Base-by-base conservation (phyloP, 2,329 filamentous ascomycete genomes). In the Trichophyton equinum region DNA sequence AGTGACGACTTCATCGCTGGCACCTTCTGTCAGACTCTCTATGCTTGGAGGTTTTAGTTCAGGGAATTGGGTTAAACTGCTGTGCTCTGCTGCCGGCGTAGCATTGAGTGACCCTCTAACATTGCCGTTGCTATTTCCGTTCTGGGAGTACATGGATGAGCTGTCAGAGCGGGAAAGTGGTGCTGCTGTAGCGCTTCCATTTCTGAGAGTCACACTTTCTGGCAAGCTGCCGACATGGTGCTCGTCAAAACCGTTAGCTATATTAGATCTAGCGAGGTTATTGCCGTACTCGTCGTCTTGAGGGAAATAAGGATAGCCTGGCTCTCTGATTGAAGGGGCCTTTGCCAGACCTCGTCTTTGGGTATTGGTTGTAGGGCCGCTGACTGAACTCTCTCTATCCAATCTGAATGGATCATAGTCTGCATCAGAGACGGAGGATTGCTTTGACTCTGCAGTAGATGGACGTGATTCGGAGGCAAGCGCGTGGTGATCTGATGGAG, bases 341-440 rank as follows among this genome's bases (percentile, higher is more conserved):
- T 74, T 57, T 60, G 76, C 36, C 78, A 79, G 69, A 81, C 82
- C 27, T 63, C 47, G 57, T 27, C 57, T 57, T 30, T 44, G 55
- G 36, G 18, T 22, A 42, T 25, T 20, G 2, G 5, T 27, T 30
- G 22, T 18, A 15, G 44, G 30, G 4, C 9, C 58, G 61, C 25
- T 62, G 61, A 71, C 68, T 1, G 69, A 70, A 4, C 62, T 63
- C 15, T 72, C 68, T 15, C 72, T 69, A 58, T 76, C 75, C 49
- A 76, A 74, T 9, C 71, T 69, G 67, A 77, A 77, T 4, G 74
- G 75, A 60, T 77, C 73, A 58, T 73, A 73, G 56, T 77, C 74
- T 1, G 70, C 68, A 13, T 75, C 74, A 1, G 74, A 75, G 42
- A 67, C 69, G 3, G 63, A 69, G 0, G 73, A 74, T 36, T 55